These are phyloP conservation scores for Talaromyces rugulosus DNA, from an alignment of 2,329 filamentous ascomycete species.

Conservation along the genomic window DNA sequence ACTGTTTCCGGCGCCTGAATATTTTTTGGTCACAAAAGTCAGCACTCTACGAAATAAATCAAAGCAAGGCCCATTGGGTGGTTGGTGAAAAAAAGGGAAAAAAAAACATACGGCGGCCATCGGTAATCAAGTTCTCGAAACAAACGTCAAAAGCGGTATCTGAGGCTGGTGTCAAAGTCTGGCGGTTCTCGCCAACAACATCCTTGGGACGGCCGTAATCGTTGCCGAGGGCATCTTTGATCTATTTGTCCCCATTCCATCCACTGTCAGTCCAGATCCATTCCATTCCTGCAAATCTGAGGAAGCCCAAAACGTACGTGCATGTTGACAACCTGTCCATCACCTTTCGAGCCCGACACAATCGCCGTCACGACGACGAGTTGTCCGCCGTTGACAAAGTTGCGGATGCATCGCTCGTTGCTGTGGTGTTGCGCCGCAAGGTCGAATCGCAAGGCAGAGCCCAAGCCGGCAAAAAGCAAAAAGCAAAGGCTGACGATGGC, in stretches of 20 bases:
- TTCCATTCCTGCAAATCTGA: background rate
- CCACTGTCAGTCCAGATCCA: background rate
- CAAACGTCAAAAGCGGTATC: slow-evolving; percentile 95
- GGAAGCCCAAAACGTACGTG: slow-evolving; percentile 58
- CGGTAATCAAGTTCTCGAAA: slow-evolving; percentile 73
- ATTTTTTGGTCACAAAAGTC: background rate
- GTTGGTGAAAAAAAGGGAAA: slow-evolving; percentile 16
- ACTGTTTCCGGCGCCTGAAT: slow-evolving; percentile 37
- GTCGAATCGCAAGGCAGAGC: slow-evolving; percentile 85
- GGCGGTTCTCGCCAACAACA: slow-evolving; percentile 84
- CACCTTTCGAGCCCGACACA: slow-evolving; percentile 77
- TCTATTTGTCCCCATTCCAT: slow-evolving; percentile 51
- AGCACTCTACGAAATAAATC: background rate
- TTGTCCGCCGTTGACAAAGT: slow-evolving; percentile 89
- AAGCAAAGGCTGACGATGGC: slow-evolving; percentile 30
- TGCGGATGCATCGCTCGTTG: slow-evolving; percentile 82
- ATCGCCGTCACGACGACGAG: slow-evolving; percentile 93
- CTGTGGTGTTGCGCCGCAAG: slow-evolving; percentile 66
- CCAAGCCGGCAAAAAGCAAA: slow-evolving; percentile 28
- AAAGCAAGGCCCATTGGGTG: background rate
- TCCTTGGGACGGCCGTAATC: slow-evolving; percentile 92
- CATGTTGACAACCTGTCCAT: slow-evolving; percentile 92
- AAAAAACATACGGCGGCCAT: slow-evolving; percentile 54
- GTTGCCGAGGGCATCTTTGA: slow-evolving; percentile 91
- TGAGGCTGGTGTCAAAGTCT: slow-evolving; percentile 87